These are phyloP conservation scores for Knufia fluminis DNA, from an alignment of 2,329 filamentous ascomycete genomes.

Conservation along the genomic window DNA sequence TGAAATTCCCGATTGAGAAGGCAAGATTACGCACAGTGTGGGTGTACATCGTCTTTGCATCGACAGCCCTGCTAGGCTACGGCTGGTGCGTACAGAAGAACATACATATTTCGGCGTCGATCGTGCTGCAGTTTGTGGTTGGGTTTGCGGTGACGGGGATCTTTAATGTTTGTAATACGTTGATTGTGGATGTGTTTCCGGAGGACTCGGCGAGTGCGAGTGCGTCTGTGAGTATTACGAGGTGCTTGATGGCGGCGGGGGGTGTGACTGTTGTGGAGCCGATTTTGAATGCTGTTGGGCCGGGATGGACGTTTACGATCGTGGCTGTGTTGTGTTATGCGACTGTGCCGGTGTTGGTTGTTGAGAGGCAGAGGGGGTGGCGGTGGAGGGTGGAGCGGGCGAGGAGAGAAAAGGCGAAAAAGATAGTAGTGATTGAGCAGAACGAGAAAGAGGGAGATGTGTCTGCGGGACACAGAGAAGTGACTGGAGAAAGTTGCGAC, in stretches of 20 bases:
- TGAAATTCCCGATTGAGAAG: constrained; percentile 45
- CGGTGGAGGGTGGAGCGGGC: constrained; percentile 23
- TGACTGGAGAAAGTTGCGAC: too few species aligned
- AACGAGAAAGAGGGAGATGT: too few species aligned
- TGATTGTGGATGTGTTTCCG: constrained; percentile 45
- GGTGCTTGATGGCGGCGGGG: constrained; percentile 44
- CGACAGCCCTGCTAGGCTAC: constrained; percentile 40
- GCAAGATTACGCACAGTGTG: constrained; percentile 44
- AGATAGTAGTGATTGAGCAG: too few species aligned
- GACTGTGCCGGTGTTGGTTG: constrained; percentile 38
- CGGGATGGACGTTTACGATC: constrained; percentile 41
- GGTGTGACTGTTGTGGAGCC: constrained; percentile 43
- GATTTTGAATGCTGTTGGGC: constrained; percentile 37
- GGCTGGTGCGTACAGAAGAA: constrained; percentile 44
- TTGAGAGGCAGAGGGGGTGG: constrained; percentile 39
- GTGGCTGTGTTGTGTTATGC: constrained; percentile 35
- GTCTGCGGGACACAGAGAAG: too few species aligned
- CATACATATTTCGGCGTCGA: constrained; percentile 42
- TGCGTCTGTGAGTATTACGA: constrained; percentile 44
- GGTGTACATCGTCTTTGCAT: constrained; percentile 38
- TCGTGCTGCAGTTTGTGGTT: constrained; percentile 43
- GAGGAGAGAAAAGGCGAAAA: not conserved
- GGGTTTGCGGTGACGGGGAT: constrained; percentile 45
- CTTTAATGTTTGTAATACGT: constrained; percentile 43
- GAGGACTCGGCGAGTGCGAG: constrained; percentile 42